Percentiles rank a stretch among this genome's conserved stretches.
phyloP scores from a whole-genome alignment of 164 flowering plant species.

The Tinospora cordifolia region DNA sequence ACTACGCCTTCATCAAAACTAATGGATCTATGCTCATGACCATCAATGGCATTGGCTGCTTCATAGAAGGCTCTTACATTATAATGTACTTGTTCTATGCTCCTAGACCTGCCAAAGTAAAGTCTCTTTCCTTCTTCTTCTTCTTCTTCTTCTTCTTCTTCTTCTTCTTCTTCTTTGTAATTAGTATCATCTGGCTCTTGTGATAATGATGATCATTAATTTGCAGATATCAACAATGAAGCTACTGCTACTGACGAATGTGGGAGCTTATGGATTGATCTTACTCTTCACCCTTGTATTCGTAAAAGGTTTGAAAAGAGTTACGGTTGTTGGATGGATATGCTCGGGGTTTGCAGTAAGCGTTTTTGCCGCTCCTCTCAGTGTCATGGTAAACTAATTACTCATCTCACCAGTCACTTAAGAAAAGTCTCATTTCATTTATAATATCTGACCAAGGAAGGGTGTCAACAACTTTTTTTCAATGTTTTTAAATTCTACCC shows the following conservation, averaged over 20 bases:
- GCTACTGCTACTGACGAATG: constrained; percentile 39
- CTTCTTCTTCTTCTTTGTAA: background rate
- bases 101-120: constrained; percentile 36
- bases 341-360: constrained; percentile 47
- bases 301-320: constrained; percentile 16
- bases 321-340: constrained; percentile 52
- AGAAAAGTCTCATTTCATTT: background rate
- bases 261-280: constrained; percentile 29
- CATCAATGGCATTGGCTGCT: constrained; percentile 47
- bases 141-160: background rate
- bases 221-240: constrained; percentile 42
- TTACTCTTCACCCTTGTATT: constrained; percentile 29
- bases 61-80: constrained; percentile 46
- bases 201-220: background rate
- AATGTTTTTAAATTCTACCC: background rate
- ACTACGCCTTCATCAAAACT: constrained; percentile 51
- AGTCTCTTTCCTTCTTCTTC: constrained; percentile 5
- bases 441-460: background rate
- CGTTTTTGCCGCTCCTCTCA: constrained; percentile 71
- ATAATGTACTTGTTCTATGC: constrained; percentile 54
- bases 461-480: background rate
- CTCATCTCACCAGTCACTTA: background rate
- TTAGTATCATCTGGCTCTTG: background rate
- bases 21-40: constrained; percentile 42
- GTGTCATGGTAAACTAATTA: constrained; percentile 44